Evolutionary conservation across 306 rosid genomes (phyloP).

Genomic region (Amphicarpaea edgeworthii): DNA sequence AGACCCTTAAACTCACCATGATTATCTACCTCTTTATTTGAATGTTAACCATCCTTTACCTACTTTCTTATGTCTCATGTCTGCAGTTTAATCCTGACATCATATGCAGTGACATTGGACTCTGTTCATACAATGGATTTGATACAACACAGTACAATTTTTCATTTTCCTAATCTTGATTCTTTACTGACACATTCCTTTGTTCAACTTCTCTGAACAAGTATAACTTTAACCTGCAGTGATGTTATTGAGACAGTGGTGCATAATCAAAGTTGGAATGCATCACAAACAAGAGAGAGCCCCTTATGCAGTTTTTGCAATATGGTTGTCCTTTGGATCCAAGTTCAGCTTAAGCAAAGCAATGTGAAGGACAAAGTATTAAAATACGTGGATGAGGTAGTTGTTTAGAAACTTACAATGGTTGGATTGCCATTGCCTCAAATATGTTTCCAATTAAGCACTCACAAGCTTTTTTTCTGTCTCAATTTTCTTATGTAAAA

Average conservation of each 20-base stretch:
- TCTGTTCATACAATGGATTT: conserved; percentile 55
- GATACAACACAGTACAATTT: conserved; percentile 48
- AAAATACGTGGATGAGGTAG: conserved; percentile 67
- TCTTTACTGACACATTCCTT: conserved; percentile 19
- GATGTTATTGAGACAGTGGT: conserved; percentile 61
- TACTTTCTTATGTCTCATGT: conserved; percentile 35
- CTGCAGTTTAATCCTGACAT: conserved; percentile 67
- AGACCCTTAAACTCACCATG: background rate
- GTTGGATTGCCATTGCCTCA: conserved; percentile 1
- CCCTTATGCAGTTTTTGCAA: conserved; percentile 66
- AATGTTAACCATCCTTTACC: conserved; percentile 33
- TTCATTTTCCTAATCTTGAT: conserved; percentile 36
- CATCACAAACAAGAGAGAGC: conserved; percentile 49
- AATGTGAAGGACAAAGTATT: conserved; percentile 61
- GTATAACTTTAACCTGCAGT: conserved; percentile 56
- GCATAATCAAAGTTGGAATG: conserved; percentile 49
- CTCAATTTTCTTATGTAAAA: conserved; percentile 39
- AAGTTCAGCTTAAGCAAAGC: conserved; percentile 72
- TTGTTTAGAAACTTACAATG: conserved; percentile 14
- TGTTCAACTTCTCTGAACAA: conserved; percentile 31
- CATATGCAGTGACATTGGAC: conserved; percentile 65
- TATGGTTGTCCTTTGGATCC: conserved; percentile 77
- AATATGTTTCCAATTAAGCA: background rate
- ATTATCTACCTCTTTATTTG: conserved; percentile 18
- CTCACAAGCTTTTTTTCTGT: conserved; percentile 18